Evolutionary conservation across 2,329 filamentous ascomycete species (phyloP).

Genomic region (Phaeophleospora eucalypticola): DNA sequence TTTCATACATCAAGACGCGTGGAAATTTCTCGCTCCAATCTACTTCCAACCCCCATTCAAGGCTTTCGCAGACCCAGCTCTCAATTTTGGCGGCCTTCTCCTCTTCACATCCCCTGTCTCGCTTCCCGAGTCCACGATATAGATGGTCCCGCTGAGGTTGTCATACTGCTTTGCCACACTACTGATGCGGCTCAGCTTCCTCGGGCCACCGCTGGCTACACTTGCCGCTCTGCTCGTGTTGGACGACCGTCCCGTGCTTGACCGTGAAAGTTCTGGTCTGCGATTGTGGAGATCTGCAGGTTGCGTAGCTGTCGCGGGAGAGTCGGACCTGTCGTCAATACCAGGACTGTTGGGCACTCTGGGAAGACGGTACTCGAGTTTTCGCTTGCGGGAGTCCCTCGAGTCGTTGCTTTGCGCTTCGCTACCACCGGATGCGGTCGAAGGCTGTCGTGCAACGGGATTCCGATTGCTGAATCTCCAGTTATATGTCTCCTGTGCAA

Average conservation of each 20-base stretch:
- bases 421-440: background rate
- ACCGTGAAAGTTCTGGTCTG: background rate
- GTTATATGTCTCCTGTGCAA: too few relatives aligned
- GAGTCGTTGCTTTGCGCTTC: background rate
- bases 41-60: background rate
- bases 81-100: background rate
- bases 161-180: slow-evolving; percentile 3
- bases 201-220: slow-evolving; percentile 11
- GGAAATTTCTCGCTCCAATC: too few relatives aligned
- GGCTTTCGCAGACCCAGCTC: background rate
- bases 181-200: slow-evolving; percentile 13
- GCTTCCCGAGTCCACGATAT: slow-evolving; percentile 2
- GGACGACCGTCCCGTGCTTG: slow-evolving; percentile 2
- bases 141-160: background rate
- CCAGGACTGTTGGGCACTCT: background rate
- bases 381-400: slow-evolving; percentile 10
- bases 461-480: too few relatives aligned
- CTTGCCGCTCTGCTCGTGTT: too few relatives aligned
- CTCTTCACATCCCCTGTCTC: background rate
- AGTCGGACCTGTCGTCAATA: background rate
- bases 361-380: slow-evolving; percentile 10
- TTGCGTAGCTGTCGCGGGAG: background rate
- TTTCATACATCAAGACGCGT: background rate
- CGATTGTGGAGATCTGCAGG: background rate
- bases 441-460: slow-evolving; percentile 3